Evolutionary conservation across 768 basidiomycete genomes (phyloP).

Genomic region (Lentinula boryana): DNA sequence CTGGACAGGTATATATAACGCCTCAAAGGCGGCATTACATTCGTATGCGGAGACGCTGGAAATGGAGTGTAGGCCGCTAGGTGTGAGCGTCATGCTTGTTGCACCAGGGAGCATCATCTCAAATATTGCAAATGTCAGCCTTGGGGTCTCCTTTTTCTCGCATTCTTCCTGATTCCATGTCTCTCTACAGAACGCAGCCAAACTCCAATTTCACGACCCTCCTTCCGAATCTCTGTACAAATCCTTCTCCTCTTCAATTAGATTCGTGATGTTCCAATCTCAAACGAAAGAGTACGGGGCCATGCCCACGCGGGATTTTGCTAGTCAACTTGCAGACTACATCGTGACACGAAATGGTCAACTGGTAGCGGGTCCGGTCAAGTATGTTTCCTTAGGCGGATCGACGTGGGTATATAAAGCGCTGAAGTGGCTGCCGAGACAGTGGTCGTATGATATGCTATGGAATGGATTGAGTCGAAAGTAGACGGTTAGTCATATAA

Average conservation of each 20-base stretch:
- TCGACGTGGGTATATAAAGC: background rate
- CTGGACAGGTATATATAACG: slow-evolving; percentile 23
- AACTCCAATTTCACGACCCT: background rate
- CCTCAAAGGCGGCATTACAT: slow-evolving; percentile 24
- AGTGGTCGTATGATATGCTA: background rate
- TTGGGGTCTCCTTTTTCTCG: too few species aligned
- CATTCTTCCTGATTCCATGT: background rate
- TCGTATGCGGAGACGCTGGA: slow-evolving; percentile 20
- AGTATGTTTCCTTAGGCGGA: slow-evolving; percentile 1
- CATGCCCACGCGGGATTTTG: background rate
- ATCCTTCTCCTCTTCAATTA: background rate
- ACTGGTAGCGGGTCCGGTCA: background rate
- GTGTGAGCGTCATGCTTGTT: slow-evolving; percentile 23
- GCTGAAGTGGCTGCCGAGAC: slow-evolving; percentile 4
- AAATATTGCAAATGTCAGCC: slow-evolving; percentile 12
- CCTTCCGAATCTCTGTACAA: slow-evolving; percentile 1
- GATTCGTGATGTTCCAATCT: background rate
- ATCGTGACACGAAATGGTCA: background rate
- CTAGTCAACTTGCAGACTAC: background rate
- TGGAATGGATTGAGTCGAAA: slow-evolving; percentile 5
- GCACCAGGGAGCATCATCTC: slow-evolving; percentile 19
- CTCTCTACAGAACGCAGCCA: background rate
- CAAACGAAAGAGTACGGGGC: slow-evolving; percentile 2
- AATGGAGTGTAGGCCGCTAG: slow-evolving; percentile 24
- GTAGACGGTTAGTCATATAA: background rate